These are phyloP conservation scores for Hermanozyma aechmeae DNA, from an alignment of 805 yeast species.

Conservation along the genomic window DNA sequence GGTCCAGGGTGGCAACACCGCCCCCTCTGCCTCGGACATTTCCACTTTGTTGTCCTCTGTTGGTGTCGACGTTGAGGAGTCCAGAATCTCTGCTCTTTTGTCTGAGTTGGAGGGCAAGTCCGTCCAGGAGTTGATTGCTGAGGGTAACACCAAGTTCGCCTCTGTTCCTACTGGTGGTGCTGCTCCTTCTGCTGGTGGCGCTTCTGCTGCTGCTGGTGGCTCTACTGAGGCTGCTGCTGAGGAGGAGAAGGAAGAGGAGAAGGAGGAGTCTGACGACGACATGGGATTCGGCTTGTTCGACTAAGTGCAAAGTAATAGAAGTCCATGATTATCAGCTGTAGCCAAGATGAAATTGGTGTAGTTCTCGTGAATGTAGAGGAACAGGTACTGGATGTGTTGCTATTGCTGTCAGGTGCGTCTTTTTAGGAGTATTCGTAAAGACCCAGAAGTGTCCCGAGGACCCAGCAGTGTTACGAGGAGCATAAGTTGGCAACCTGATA, in stretches of 20 bases:
- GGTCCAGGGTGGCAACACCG: slow-evolving; percentile 91
- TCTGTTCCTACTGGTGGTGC: slow-evolving; percentile 98
- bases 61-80: slow-evolving; percentile 91
- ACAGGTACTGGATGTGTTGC: too few relatives aligned
- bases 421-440: too few relatives aligned
- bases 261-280: slow-evolving; percentile 63
- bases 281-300: slow-evolving; percentile 98
- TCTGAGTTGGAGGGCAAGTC: slow-evolving; percentile 90
- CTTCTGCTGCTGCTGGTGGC: slow-evolving; percentile 63
- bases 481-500: too few relatives aligned
- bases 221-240: slow-evolving; percentile 67
- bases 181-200: slow-evolving; percentile 70
- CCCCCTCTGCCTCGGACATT: slow-evolving; percentile 92
- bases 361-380: too few relatives aligned
- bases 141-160: slow-evolving; percentile 93
- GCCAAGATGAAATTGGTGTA: too few relatives aligned
- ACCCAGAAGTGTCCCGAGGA: too few relatives aligned
- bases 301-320: slow-evolving; percentile 53
- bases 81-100: slow-evolving; percentile 72
- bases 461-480: too few relatives aligned
- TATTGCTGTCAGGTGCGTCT: too few relatives aligned
- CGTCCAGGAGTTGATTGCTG: slow-evolving; percentile 81
- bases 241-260: slow-evolving; percentile 56
- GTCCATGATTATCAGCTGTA: too few relatives aligned
- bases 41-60: slow-evolving; percentile 84